Percentiles rank a stretch among this genome's conserved stretches.
These are phyloP conservation scores for Suillus spraguei DNA, from an alignment of 768 basidiomycete genomes.

Conservation along the genomic window DNA sequence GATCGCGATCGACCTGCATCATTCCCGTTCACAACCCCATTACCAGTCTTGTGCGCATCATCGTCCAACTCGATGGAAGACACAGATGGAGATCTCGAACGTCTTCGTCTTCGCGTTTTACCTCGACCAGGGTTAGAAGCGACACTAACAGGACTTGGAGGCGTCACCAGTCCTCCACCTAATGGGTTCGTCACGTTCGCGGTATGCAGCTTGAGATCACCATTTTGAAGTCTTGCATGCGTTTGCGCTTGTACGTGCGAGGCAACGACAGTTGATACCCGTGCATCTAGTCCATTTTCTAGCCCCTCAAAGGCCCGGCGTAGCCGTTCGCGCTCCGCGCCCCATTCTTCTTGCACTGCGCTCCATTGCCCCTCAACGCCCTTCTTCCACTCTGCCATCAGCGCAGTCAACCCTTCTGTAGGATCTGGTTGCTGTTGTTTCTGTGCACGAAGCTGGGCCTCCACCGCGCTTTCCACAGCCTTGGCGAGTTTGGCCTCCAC, in stretches of 20 bases:
- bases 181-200: slow-evolving; percentile 20
- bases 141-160: slow-evolving; percentile 74
- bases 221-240: slow-evolving; percentile 36
- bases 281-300: slow-evolving; percentile 62
- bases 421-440: slow-evolving; percentile 4
- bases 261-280: slow-evolving; percentile 37
- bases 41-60: slow-evolving; percentile 17
- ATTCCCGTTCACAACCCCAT: slow-evolving; percentile 19
- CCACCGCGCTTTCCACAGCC: slow-evolving; percentile 35
- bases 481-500: slow-evolving; percentile 36
- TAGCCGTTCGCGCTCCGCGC: slow-evolving; percentile 75
- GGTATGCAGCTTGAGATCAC: slow-evolving; percentile 28
- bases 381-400: slow-evolving; percentile 75
- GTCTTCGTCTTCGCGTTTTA: slow-evolving; percentile 44
- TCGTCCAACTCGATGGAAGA: slow-evolving; percentile 38
- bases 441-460: slow-evolving; percentile 4
- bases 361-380: slow-evolving; percentile 81
- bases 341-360: slow-evolving; percentile 80
- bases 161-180: slow-evolving; percentile 62
- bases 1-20: slow-evolving; percentile 26
- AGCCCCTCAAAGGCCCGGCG: slow-evolving; percentile 77
- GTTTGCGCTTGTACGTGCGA: slow-evolving; percentile 36
- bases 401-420: slow-evolving; percentile 48
- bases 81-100: slow-evolving; percentile 38
- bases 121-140: slow-evolving; percentile 58